Evolutionary conservation across 75 land plant species (phyloP).

Genomic region (Pinus taeda): DNA sequence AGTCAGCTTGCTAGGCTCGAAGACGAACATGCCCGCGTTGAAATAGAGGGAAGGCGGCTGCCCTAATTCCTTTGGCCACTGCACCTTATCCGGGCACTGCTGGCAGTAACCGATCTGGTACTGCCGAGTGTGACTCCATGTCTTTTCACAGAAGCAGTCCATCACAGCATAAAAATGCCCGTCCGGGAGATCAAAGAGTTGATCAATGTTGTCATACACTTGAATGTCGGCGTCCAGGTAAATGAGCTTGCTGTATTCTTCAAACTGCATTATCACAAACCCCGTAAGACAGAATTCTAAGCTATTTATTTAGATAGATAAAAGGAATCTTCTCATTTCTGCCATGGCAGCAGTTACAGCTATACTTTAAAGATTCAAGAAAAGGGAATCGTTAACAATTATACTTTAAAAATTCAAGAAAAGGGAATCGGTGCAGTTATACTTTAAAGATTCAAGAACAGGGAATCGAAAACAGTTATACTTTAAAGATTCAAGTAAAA

Average conservation of each 20-base stretch:
- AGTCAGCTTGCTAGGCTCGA: conserved; percentile 40
- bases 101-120: conserved; percentile 9
- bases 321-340: too few species aligned
- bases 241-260: conserved; percentile 12
- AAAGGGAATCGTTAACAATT: too few species aligned
- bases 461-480: too few species aligned
- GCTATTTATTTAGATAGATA: too few species aligned
- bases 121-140: neutral
- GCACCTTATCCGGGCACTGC: conserved; percentile 43
- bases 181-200: conserved; percentile 10
- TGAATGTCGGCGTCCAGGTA: conserved; percentile 18
- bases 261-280: too few species aligned
- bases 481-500: too few species aligned
- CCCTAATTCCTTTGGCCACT: conserved; percentile 34
- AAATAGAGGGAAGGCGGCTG: conserved; percentile 41
- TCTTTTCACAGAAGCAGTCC: conserved; percentile 20
- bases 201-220: conserved; percentile 14
- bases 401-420: too few species aligned
- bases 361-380: too few species aligned
- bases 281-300: too few species aligned
- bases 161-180: conserved; percentile 11
- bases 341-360: too few species aligned
- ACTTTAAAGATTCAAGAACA: too few species aligned
- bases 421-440: too few species aligned
- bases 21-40: conserved; percentile 69